Evolutionary conservation across 2,329 filamentous ascomycete genomes (phyloP).

Genomic region (Cephalotrichum gorgonifer): DNA sequence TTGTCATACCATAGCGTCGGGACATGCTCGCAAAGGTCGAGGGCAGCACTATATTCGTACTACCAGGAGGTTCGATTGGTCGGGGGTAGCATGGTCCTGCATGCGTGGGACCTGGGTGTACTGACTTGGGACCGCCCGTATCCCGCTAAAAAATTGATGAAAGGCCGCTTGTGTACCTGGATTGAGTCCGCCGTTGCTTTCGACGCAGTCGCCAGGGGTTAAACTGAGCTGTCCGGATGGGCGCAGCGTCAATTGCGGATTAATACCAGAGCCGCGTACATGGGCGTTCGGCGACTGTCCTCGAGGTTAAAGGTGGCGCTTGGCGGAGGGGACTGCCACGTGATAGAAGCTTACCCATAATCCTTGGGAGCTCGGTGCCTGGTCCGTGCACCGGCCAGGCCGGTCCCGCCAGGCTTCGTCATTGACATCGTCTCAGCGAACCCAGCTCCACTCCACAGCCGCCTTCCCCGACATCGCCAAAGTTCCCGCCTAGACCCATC

Average conservation of each 20-base stretch:
- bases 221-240: too few relatives aligned
- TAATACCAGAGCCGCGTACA: too few relatives aligned
- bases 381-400: neutral
- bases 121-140: neutral
- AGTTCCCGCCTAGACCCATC: neutral
- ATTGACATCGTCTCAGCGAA: neutral
- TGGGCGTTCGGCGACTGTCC: too few relatives aligned
- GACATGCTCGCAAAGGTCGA: conserved; percentile 1
- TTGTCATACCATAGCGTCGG: conserved; percentile 5
- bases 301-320: too few relatives aligned
- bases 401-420: neutral
- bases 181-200: neutral
- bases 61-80: neutral
- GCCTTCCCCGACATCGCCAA: neutral
- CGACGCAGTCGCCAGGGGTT: too few relatives aligned
- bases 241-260: too few relatives aligned
- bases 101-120: neutral
- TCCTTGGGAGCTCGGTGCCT: neutral
- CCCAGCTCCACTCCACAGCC: neutral
- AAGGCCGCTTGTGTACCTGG: neutral
- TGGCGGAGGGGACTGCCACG: neutral
- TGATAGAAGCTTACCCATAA: too few relatives aligned
- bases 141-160: neutral
- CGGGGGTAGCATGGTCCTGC: conserved; percentile 2
- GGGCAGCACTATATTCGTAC: neutral